phyloP scores from a whole-genome alignment of 2,329 filamentous ascomycete genomes.

The Massarina eburnea region DNA sequence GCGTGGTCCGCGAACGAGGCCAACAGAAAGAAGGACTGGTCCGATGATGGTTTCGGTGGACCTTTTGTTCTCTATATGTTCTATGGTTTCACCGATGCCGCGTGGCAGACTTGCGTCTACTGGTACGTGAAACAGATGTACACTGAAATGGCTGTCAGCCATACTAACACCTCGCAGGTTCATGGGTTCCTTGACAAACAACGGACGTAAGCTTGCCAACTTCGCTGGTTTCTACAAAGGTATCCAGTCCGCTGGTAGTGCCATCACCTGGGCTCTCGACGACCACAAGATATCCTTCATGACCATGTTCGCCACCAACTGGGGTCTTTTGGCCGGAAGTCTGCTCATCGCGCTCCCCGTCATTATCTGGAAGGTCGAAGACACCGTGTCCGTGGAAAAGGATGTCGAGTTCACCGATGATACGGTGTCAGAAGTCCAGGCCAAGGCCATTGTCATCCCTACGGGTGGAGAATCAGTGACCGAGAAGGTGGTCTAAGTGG shows the following conservation, averaged over 20 bases:
- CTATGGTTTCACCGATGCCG: constrained; percentile 85
- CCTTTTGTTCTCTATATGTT: constrained; percentile 90
- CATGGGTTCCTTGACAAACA: constrained; percentile 93
- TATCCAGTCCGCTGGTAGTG: constrained; percentile 84
- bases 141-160: not conserved
- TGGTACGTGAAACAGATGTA: constrained; percentile 59
- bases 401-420: constrained; percentile 86
- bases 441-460: constrained; percentile 24
- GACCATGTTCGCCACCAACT: constrained; percentile 72
- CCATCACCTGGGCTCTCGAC: constrained; percentile 74
- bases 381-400: constrained; percentile 77
- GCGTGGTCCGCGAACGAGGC: constrained; percentile 28
- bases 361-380: constrained; percentile 76
- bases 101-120: constrained; percentile 89
- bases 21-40: constrained; percentile 63
- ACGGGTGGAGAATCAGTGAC: constrained; percentile 14
- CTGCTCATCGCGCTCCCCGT: constrained; percentile 77
- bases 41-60: constrained; percentile 66
- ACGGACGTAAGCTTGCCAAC: constrained; percentile 87
- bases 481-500: constrained; percentile 34
- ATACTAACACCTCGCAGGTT: constrained; percentile 56
- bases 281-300: constrained; percentile 61
- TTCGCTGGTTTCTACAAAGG: constrained; percentile 89
- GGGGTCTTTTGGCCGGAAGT: constrained; percentile 74
- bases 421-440: constrained; percentile 69